Evolutionary conservation across 805 yeast genomes (phyloP), one percentile per base, ranked within the genome.

Genomic region (Lipomyces anomalus): DNA sequence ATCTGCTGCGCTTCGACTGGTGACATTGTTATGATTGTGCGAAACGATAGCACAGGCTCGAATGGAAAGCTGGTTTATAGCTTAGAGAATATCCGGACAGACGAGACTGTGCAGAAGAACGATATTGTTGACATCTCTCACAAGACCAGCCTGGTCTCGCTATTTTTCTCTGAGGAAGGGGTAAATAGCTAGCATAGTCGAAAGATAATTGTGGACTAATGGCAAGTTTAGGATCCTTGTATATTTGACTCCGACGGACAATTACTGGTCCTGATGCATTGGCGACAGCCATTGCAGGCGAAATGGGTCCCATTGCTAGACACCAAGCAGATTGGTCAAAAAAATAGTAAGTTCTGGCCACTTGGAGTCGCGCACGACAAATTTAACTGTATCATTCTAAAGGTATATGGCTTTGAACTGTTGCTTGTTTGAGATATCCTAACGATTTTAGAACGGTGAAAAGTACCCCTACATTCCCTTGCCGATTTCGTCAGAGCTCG

Each of bases 281-380:
- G 97, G 95, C 72, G 96, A 56, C 76, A 74, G 20, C 70, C 82
- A 0, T 63, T 73, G 29, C 92, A 88, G 61, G 80, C 95, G 2
- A 72, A 80, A 50, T 90, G 97, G 97, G 70, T 86, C 9, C 97
- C 97, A 1, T 56, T 90, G 9, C 67, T 90, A 45, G 85, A 85
- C 61, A 71, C 82, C 33, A 62, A 64, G 21, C 70, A 69, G 22
- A 61, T 61, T 3, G 61, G 72, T 32, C 61, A 60, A 59, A 75
- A 73, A 48, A 71, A 64, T 62, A 74, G 67, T 64, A 74, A 76
- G 48, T 80, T 82, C 55, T 88, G 97, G 97, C 97, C 97, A 20
- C 68, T 90, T 42, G 95, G 95, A 30, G 75, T 78, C 47, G 74
- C 73, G 41, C 88, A 84, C 48, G 38, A 45, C 38, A 76, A 79